Evolutionary conservation across 768 basidiomycete species (phyloP).

Genomic region (Trametes gibbosa): DNA sequence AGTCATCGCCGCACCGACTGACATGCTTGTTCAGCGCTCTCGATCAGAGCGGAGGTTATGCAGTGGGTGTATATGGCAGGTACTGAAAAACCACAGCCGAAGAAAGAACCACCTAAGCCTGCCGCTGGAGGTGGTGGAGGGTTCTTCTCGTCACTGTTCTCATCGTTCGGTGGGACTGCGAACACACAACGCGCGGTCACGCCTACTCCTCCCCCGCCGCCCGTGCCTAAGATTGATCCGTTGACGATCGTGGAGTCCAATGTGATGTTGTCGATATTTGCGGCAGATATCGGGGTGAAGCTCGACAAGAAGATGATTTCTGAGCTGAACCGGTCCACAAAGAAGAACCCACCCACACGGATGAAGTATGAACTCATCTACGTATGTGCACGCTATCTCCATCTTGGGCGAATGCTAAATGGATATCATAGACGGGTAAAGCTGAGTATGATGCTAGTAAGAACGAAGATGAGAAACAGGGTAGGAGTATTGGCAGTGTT

Average conservation of each 20-base stretch:
- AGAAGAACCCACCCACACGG: constrained; percentile 83
- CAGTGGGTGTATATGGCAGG: constrained; percentile 71
- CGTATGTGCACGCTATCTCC: constrained; percentile 40
- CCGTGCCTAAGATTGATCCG: constrained; percentile 26
- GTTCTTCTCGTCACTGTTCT: constrained; percentile 42
- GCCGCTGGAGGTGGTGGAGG: constrained; percentile 24
- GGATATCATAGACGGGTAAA: constrained; percentile 63
- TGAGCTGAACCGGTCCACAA: constrained; percentile 87
- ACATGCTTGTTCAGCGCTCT: constrained; percentile 34
- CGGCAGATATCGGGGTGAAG: constrained; percentile 62
- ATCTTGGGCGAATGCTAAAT: not conserved
- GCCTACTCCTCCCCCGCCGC: constrained; percentile 36
- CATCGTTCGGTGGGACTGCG: constrained; percentile 29
- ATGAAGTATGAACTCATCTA: constrained; percentile 85
- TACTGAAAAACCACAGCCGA: constrained; percentile 50
- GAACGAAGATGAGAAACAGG: constrained; percentile 61
- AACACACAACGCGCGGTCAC: constrained; percentile 32
- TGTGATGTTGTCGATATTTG: constrained; percentile 62
- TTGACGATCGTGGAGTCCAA: constrained; percentile 44
- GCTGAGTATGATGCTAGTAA: constrained; percentile 74
- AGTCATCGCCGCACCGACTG: constrained; percentile 7
- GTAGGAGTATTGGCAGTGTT: constrained; percentile 68
- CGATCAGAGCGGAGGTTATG: constrained; percentile 81
- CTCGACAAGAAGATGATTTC: constrained; percentile 61
- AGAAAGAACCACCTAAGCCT: constrained; percentile 29